Conservation (phyloP, 441 rosid genomes). For the Capsella rubella region DNA sequence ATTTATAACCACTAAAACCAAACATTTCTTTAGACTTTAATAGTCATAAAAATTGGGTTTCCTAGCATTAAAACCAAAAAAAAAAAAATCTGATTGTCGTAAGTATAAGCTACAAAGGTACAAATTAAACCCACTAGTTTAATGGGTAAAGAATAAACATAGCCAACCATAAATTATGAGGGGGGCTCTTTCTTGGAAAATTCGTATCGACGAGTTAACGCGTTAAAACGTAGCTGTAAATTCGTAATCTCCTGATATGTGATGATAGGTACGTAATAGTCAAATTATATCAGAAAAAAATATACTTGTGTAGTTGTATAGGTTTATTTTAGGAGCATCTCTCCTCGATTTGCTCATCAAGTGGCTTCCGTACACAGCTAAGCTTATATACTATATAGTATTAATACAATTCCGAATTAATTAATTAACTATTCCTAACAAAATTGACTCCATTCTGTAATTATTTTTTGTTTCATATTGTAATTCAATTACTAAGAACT, state of each 20-base stretch:
- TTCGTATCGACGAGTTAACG: slow-evolving; percentile 34
- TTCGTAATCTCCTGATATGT: slow-evolving; percentile 40
- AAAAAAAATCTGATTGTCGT: neutral
- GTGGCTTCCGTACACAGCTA: slow-evolving; percentile 47
- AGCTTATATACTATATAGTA: neutral
- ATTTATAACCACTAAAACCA: neutral
- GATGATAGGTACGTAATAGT: slow-evolving; percentile 32
- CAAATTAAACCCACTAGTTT: slow-evolving; percentile 1
- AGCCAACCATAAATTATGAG: slow-evolving; percentile 6
- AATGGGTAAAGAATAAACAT: slow-evolving; percentile 29
- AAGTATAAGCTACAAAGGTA: neutral
- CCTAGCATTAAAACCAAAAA: too few relatives aligned
- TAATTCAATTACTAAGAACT: neutral
- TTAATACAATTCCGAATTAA: neutral
- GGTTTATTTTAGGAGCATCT: slow-evolving; percentile 14
- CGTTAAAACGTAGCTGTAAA: slow-evolving; percentile 46
- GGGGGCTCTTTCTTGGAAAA: slow-evolving; percentile 38
- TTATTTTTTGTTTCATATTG: neutral
- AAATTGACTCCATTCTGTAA: slow-evolving; percentile 10
- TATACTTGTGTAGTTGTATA: neutral
- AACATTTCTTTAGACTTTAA: neutral
- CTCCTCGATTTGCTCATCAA: slow-evolving; percentile 45
- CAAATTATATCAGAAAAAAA: slow-evolving; percentile 3
- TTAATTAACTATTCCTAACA: slow-evolving; percentile 13
- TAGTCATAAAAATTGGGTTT: neutral